Evolutionary conservation across 257 asterid genomes (phyloP).

Genomic region (Agastache rugosa): DNA sequence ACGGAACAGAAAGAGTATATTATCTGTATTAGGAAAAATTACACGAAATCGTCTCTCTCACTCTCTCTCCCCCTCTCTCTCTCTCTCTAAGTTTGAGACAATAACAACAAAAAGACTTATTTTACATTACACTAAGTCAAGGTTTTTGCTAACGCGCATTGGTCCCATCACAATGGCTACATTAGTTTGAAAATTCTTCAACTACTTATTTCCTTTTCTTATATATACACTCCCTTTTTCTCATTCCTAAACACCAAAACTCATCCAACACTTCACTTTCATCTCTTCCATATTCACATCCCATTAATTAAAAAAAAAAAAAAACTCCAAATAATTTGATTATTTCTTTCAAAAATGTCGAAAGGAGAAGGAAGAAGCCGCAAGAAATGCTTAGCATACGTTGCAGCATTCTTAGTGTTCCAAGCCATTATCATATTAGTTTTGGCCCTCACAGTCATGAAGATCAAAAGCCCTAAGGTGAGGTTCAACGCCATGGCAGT

Average conservation of each 20-base stretch:
- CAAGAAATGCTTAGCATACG: conserved; percentile 37
- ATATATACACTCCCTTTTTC: not conserved
- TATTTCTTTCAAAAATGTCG: conserved; percentile 6
- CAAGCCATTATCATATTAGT: conserved; percentile 13
- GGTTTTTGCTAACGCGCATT: too few relatives aligned
- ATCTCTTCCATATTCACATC: not conserved
- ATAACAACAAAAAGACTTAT: too few relatives aligned
- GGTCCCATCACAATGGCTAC: not conserved
- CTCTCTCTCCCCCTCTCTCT: too few relatives aligned
- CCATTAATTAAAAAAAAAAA: not conserved
- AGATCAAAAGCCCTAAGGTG: conserved; percentile 31
- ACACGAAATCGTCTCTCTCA: too few relatives aligned
- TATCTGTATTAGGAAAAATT: too few relatives aligned
- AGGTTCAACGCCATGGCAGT: conserved; percentile 33
- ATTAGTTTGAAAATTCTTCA: not conserved
- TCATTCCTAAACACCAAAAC: not conserved
- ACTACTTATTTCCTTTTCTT: not conserved
- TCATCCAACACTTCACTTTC: not conserved
- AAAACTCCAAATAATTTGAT: not conserved
- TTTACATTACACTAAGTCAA: too few relatives aligned
- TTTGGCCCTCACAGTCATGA: conserved; percentile 35
- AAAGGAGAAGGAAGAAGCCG: conserved; percentile 39
- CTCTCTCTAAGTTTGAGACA: too few relatives aligned
- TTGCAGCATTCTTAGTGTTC: conserved; percentile 33
- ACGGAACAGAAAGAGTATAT: too few relatives aligned